A percentile compares a stretch with the other conserved stretches of the same genome.
These are phyloP conservation scores for Dissoconium aciculare DNA, from an alignment of 2,329 filamentous ascomycete genomes.

Conservation along the genomic window DNA sequence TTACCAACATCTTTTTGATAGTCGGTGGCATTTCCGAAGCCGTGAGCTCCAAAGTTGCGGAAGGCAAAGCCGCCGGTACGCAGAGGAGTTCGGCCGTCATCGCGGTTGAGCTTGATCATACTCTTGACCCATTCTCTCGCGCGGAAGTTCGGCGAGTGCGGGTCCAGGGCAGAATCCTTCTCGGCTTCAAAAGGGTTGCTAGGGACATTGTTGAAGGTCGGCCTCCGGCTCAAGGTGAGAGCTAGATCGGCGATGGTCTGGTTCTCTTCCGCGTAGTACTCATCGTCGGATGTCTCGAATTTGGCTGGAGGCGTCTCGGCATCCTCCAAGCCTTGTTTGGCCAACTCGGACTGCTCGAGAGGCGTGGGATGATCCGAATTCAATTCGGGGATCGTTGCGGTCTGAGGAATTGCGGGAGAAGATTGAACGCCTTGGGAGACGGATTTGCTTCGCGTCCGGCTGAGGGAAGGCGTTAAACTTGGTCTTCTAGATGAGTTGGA, in stretches of 20 bases:
- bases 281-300: not conserved
- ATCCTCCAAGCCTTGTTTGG: constrained; percentile 13
- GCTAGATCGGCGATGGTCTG: constrained; percentile 34
- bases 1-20: constrained; percentile 39
- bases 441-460: not conserved
- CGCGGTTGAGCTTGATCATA: constrained; percentile 32
- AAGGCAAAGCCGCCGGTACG: constrained; percentile 35
- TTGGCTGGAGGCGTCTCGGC: not conserved
- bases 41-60: constrained; percentile 33
- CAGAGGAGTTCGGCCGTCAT: constrained; percentile 28
- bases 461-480: not conserved
- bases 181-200: constrained; percentile 28
- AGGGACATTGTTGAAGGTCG: constrained; percentile 24
- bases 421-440: not conserved
- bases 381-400: not conserved
- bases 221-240: constrained; percentile 27
- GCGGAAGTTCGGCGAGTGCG: constrained; percentile 33
- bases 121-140: constrained; percentile 36
- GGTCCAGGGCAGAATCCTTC: constrained; percentile 31
- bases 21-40: constrained; percentile 34
- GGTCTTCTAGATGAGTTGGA: too few species aligned
- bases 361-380: not conserved
- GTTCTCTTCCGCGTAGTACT: not conserved
- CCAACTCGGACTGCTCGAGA: constrained; percentile 5
- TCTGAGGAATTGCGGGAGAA: not conserved